Conservation (phyloP, 495 filamentous ascomycete species). For the Podospora conica region DNA sequence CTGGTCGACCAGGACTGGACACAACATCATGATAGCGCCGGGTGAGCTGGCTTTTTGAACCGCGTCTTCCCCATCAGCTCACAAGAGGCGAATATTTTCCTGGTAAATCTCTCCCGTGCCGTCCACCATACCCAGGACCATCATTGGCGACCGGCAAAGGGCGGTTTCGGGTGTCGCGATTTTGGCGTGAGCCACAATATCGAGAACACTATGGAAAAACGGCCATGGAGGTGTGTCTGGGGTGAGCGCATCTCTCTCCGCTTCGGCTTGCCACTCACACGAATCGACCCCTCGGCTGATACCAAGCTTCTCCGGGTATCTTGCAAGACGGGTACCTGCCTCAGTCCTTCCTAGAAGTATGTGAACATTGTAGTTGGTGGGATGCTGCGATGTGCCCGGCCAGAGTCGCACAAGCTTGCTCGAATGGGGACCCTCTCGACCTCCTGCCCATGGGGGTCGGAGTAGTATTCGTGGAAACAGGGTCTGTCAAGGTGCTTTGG, state of each 20-base stretch:
- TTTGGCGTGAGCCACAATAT: slow-evolving; percentile 6
- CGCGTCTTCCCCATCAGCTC: background rate
- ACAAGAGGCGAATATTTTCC: background rate
- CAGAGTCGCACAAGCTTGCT: background rate
- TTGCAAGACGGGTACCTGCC: background rate
- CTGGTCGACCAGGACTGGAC: too few species aligned
- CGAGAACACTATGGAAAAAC: slow-evolving; percentile 12
- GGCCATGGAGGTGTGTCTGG: background rate
- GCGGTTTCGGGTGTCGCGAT: background rate
- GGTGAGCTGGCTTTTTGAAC: background rate
- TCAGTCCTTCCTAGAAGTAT: background rate
- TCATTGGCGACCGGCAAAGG: background rate
- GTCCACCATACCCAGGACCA: background rate
- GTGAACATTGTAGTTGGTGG: background rate
- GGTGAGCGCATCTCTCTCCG: slow-evolving; percentile 8
- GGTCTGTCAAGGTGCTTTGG: too few species aligned
- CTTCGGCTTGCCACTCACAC: background rate
- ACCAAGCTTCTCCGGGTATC: slow-evolving; percentile 1
- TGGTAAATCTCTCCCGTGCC: background rate
- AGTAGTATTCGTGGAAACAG: too few species aligned
- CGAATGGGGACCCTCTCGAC: background rate
- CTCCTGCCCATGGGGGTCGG: too few species aligned
- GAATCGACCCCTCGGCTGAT: slow-evolving; percentile 1
- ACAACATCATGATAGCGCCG: background rate
- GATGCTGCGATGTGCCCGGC: background rate